phyloP scores from a whole-genome alignment of 176 grass and related monocot genomes.

The Oryza longistaminata region DNA sequence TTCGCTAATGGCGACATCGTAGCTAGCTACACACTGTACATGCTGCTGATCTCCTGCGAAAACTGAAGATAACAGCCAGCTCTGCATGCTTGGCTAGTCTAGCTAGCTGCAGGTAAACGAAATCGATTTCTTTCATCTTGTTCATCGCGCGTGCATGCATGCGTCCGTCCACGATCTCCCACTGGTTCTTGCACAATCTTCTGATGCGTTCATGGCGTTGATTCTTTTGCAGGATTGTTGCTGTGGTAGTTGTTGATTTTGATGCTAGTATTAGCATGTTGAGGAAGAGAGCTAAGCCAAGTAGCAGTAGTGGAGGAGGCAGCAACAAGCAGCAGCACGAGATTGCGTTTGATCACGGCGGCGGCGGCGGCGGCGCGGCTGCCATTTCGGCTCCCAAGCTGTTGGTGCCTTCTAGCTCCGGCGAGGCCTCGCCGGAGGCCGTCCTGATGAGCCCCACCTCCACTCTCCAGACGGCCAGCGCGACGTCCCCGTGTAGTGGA shows the following conservation, averaged over 20 bases:
- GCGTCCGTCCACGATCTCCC: not conserved
- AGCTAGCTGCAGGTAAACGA: not conserved
- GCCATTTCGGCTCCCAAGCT: slow-evolving; percentile 30
- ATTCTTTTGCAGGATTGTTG: not conserved
- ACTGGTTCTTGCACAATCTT: not conserved
- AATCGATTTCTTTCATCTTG: not conserved
- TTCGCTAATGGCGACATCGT: not conserved
- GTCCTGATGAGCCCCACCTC: slow-evolving; percentile 55
- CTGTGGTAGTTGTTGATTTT: not conserved
- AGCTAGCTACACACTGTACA: not conserved
- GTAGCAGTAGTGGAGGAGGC: not conserved
- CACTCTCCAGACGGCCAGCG: slow-evolving; percentile 40
- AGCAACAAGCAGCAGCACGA: slow-evolving; percentile 32
- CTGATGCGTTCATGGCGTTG: not conserved
- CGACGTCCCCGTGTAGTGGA: slow-evolving; percentile 22
- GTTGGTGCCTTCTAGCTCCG: slow-evolving; percentile 32
- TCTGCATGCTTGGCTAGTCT: not conserved
- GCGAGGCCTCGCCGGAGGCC: slow-evolving; percentile 18
- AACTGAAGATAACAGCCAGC: not conserved
- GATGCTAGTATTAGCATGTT: slow-evolving; percentile 36
- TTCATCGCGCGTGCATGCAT: not conserved
- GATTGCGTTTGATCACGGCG: slow-evolving; percentile 29
- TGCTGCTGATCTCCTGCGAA: not conserved
- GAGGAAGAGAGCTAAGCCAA: slow-evolving; percentile 47
- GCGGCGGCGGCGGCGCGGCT: not conserved